Conservation (phyloP, 352 stramenopile genomes). For the Phytophthora megakarya region DNA sequence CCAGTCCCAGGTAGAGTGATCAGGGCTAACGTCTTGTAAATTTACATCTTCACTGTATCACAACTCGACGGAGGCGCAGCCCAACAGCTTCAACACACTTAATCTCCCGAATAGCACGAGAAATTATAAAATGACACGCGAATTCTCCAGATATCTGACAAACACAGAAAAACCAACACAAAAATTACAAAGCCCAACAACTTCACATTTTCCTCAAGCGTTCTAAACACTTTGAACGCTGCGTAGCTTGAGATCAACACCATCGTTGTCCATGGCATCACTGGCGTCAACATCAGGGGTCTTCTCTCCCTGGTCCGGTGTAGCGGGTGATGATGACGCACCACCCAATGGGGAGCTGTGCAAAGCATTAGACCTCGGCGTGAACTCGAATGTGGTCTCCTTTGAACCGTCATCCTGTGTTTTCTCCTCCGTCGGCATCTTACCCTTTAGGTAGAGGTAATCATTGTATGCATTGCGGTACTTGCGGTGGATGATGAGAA, state of each 20-base stretch:
- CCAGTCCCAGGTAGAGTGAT: too few relatives aligned
- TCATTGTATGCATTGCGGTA: conserved; percentile 82
- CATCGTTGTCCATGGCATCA: conserved; percentile 30
- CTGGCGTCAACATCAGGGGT: conserved; percentile 33
- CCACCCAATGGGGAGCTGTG: conserved; percentile 47
- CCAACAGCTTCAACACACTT: too few relatives aligned
- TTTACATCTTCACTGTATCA: too few relatives aligned
- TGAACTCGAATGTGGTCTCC: conserved; percentile 83
- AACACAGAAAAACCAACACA: conserved; percentile 13
- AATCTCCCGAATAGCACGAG: too few relatives aligned
- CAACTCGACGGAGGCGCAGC: too few relatives aligned
- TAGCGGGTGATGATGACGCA: conserved; percentile 24
- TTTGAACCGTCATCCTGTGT: conserved; percentile 62
- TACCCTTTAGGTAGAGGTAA: conserved; percentile 84
- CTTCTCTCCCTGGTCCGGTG: conserved; percentile 26
- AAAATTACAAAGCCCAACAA: background rate
- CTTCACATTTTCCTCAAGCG: background rate
- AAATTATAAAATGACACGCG: too few relatives aligned
- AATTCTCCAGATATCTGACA: too few relatives aligned
- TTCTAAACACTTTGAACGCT: conserved; percentile 44
- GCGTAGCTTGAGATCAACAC: conserved; percentile 41
- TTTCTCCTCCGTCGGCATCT: conserved; percentile 62
- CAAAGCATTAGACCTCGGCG: conserved; percentile 54
- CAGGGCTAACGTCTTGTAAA: too few relatives aligned
- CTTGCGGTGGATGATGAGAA: conserved; percentile 78